Base-by-base conservation (phyloP, 495 filamentous ascomycete genomes). In the Darksidea phi region DNA sequence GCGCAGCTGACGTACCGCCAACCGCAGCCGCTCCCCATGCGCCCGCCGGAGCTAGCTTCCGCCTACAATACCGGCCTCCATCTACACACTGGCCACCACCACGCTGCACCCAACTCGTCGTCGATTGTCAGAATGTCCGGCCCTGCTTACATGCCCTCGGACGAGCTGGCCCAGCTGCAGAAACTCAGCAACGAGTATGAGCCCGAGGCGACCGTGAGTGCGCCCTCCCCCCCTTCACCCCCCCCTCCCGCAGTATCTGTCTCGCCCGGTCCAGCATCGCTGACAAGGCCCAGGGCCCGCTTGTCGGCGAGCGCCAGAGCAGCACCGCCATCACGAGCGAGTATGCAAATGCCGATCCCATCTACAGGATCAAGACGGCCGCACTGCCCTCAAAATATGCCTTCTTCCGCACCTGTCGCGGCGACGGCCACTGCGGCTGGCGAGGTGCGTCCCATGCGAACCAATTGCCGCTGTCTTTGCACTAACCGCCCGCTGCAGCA, bases 401-500 rank as follows among this genome's bases (percentile, higher is more conserved):
- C 15, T 85, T 91, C 67, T 94, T 89, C 67, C 89, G 94, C 42
- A 87, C 86, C 3, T 86, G 96, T 74, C 86, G 86, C 71, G 92
- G 94, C 20, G 94, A 98, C 76, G 94, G 94, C 37, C 92, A 95
- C 70, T 98, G 94, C 77, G 94, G 94, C 64, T 98, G 94, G 93
- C 82, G 94, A 86, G 94, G 93, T 96, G 82, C 52, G 71, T 57
- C 7, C 21, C 24, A n/a, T 25, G 15, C 43, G 36, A 24, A 37
- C 57, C 51, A 32, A 64, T 70, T 46, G 72, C 65, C 43, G 15
- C 61, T 57, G 13, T 67, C 24, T 8, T 6, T 12, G 42, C 17
- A 28, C 59, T 59, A 21, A 45, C 46, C 3, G 15, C 6, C n/a
- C 7, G n/a, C 24, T 20, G n/a, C 48, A 97, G 94, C 94, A 42